phyloP scores from a whole-genome alignment of 2,329 filamentous ascomycete species.

The Colletotrichum sp. region DNA sequence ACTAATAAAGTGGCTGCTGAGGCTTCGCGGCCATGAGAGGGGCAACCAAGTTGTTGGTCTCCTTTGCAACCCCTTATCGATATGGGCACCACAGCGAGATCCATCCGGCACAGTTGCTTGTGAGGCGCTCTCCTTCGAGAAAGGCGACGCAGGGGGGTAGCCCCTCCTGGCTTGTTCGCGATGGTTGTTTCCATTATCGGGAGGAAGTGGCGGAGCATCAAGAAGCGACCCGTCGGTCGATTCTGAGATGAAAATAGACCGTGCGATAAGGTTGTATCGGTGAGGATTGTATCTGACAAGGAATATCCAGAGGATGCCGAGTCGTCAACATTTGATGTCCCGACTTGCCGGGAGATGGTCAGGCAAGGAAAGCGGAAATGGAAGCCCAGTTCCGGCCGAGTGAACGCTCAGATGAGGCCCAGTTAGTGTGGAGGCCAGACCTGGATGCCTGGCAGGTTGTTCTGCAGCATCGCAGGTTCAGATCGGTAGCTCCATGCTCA shows the following conservation, averaged over 20 bases:
- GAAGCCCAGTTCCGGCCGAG: background rate
- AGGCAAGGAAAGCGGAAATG: background rate
- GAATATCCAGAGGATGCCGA: background rate
- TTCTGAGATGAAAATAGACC: background rate
- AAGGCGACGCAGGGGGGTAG: background rate
- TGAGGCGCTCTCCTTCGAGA: background rate
- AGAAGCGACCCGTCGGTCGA: background rate
- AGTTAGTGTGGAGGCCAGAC: background rate
- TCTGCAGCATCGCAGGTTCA: background rate
- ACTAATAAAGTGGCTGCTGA: background rate
- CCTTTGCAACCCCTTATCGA: background rate
- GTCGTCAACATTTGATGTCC: background rate
- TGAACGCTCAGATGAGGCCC: background rate
- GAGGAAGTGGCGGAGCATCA: background rate
- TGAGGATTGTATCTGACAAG: background rate
- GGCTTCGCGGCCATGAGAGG: no score
- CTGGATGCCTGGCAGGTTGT: background rate
- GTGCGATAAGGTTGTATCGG: background rate
- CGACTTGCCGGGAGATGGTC: background rate
- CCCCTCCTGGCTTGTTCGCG: background rate
- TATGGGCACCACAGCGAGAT: background rate
- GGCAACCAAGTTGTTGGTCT: background rate
- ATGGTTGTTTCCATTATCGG: background rate
- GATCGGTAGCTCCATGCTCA: background rate
- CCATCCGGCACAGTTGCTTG: background rate